phyloP scores from a whole-genome alignment of 352 stramenopile genomes.

The Pythium monospermum region DNA sequence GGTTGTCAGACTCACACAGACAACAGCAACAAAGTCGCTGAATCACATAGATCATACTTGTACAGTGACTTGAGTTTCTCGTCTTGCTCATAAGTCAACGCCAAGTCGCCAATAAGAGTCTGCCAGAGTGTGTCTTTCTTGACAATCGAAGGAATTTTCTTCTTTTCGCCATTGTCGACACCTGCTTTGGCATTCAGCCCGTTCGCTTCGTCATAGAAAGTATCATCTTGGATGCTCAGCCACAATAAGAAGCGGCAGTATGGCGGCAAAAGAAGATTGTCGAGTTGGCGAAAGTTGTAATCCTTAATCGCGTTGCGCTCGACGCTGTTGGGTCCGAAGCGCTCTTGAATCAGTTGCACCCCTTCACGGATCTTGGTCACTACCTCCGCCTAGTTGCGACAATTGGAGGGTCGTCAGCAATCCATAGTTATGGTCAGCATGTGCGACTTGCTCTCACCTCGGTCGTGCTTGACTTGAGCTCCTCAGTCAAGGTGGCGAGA shows the following conservation, averaged over 20 bases:
- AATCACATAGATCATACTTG: slow-evolving; percentile 47
- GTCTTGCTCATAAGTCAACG: slow-evolving; percentile 86
- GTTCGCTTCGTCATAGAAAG: slow-evolving; percentile 76
- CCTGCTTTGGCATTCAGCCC: slow-evolving; percentile 35
- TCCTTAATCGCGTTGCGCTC: slow-evolving; percentile 84
- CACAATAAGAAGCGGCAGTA: slow-evolving; percentile 88
- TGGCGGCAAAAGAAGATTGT: slow-evolving; percentile 79
- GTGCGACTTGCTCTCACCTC: no score
- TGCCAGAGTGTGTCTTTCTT: slow-evolving; percentile 85
- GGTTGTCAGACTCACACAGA: background rate
- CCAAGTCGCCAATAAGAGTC: slow-evolving; percentile 67
- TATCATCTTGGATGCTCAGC: slow-evolving; percentile 84
- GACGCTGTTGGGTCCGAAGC: slow-evolving; percentile 80
- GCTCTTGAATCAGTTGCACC: slow-evolving; percentile 74
- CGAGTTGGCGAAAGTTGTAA: slow-evolving; percentile 87
- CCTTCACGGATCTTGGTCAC: slow-evolving; percentile 75
- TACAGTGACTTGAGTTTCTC: slow-evolving; percentile 87
- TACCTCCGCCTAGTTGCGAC: slow-evolving; percentile 17
- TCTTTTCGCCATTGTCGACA: slow-evolving; percentile 53
- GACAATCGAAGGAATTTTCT: slow-evolving; percentile 51
- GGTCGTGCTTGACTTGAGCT: slow-evolving; percentile 59
- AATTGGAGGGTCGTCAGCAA: background rate
- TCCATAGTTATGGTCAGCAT: no score
- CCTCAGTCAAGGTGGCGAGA: slow-evolving; percentile 53
- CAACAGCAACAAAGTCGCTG: background rate